Evolutionary conservation across 2,329 filamentous ascomycete species (phyloP), one percentile per base, ranked within the genome.

Genomic region (Neoascochyta sp.): DNA sequence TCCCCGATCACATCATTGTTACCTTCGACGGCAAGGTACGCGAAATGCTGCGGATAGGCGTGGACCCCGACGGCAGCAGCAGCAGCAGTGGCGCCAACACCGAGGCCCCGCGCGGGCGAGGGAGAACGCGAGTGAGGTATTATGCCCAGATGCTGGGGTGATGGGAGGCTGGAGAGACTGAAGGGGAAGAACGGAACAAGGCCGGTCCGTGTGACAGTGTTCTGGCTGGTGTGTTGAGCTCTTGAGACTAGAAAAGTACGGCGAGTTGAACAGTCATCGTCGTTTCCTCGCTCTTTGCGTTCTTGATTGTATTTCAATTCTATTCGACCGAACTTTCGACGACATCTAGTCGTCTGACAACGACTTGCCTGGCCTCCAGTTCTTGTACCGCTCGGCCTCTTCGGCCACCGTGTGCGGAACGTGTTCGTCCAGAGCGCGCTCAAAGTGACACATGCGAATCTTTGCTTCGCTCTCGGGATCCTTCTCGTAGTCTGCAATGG

Each of bases 401-500:
- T 47, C 48, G 29, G 57, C 64, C 13, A 65, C 63, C 26, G 63
- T 65, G 43, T 62, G 65, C 13, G 63, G 62, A 25, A 51, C 67
- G 34, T 63, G 58, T 57, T 50, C 69, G 1, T 38, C 30, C 39
- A 63, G 30, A 5, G 58, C 70, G 38, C 68, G 66, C 33, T 73
- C 69, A 41, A 55, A 79, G 50, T 38, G 74, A 65, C 22, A 60
- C 65, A 55, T 75, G 65, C 38, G 67, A 62, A 35, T 41, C 27
- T 47, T 27, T 26, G 58, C 34, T 26, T 44, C 40, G 10, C 39
- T 41, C 7, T 49, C 50, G 5, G 39, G 44, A 19, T 36, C 30
- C 23, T 45, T 39, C 24, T 48, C 48, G 29, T 57, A 57, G 16
- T 63, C 54, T 7, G 48, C 41, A 21, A 63, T 55, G 8, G 58